A percentile compares a stretch with the other conserved stretches of the same genome.
Evolutionary conservation across 2,329 filamentous ascomycete species (phyloP).

Genomic region (Colletotrichum tofieldiae): DNA sequence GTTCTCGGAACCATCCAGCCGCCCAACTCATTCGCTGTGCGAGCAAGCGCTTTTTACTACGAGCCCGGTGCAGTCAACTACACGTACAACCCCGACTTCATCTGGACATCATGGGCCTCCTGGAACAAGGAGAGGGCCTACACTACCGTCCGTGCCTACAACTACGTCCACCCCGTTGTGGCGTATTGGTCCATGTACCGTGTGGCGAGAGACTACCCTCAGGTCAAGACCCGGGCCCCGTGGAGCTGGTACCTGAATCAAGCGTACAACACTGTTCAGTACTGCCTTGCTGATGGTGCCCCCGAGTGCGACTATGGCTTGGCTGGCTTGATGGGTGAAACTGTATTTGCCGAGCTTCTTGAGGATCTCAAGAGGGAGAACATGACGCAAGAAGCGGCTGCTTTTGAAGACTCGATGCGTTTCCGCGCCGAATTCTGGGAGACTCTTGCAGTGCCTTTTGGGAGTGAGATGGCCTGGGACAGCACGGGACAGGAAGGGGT

Average conservation of each 20-base stretch:
- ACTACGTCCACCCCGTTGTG: conserved; percentile 71
- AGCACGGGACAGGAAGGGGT: conserved; percentile 75
- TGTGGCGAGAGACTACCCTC: conserved; percentile 64
- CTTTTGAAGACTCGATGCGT: conserved; percentile 63
- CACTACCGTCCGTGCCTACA: conserved; percentile 67
- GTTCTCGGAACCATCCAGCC: conserved; percentile 65
- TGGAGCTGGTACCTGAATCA: conserved; percentile 71
- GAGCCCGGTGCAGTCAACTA: conserved; percentile 62
- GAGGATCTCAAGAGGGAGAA: conserved; percentile 66
- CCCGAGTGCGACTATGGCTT: conserved; percentile 55
- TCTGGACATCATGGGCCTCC: conserved; percentile 57
- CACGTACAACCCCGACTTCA: conserved; percentile 58
- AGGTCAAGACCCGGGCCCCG: conserved; percentile 48
- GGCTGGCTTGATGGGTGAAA: conserved; percentile 73
- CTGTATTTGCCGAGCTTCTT: conserved; percentile 68
- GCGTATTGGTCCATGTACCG: conserved; percentile 73
- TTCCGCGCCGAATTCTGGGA: conserved; percentile 66
- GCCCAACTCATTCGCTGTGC: conserved; percentile 60
- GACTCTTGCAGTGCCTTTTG: conserved; percentile 67
- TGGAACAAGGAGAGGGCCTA: conserved; percentile 59
- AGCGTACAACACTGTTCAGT: conserved; percentile 66
- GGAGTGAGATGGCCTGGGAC: conserved; percentile 76
- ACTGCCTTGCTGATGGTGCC: conserved; percentile 56
- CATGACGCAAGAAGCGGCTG: conserved; percentile 47
- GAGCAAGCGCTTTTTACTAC: conserved; percentile 70